Conservation (phyloP, 129 eudicot species). For the Rutidosis leptorrhynchoides region DNA sequence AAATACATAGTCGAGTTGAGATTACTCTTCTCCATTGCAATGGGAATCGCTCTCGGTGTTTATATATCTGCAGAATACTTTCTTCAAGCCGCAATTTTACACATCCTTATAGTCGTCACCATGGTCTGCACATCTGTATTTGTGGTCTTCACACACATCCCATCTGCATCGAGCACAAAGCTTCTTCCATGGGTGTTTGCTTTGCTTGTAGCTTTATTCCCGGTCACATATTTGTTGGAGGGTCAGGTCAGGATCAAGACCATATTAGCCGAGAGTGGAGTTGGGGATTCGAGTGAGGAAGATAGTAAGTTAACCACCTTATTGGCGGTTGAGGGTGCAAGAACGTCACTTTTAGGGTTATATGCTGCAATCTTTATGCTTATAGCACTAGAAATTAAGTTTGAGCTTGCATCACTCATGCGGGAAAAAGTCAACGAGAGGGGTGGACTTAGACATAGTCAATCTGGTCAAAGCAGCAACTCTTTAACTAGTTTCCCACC, state of each 20-base stretch:
- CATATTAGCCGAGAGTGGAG: conserved; percentile 47
- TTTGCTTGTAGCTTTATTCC: conserved; percentile 89
- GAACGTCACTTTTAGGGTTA: conserved; percentile 91
- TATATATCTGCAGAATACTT: conserved; percentile 89
- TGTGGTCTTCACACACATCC: conserved; percentile 89
- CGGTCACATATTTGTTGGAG: conserved; percentile 86
- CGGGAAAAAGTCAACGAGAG: conserved; percentile 63
- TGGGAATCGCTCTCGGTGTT: conserved; percentile 87
- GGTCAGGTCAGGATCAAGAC: conserved; percentile 79
- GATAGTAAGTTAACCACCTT: conserved; percentile 65
- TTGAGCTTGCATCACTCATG: conserved; percentile 83
- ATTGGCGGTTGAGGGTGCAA: conserved; percentile 89
- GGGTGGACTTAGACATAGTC: conserved; percentile 63
- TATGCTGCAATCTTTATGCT: conserved; percentile 98
- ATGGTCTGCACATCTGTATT: conserved; percentile 85
- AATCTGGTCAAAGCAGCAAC: conserved; percentile 65
- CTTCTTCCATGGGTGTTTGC: conserved; percentile 94
- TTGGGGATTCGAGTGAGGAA: conserved; percentile 58
- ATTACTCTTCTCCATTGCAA: conserved; percentile 58
- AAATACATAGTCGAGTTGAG: conserved; percentile 84
- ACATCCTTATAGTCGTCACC: conserved; percentile 69
- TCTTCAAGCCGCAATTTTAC: conserved; percentile 75
- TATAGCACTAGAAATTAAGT: conserved; percentile 85
- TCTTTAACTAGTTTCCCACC: conserved; percentile 54
- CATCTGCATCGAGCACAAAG: conserved; percentile 92